Evolutionary conservation across 2,329 filamentous ascomycete genomes (phyloP), one percentile per base, ranked within the genome.

Genomic region (Juglanconis oblonga): DNA sequence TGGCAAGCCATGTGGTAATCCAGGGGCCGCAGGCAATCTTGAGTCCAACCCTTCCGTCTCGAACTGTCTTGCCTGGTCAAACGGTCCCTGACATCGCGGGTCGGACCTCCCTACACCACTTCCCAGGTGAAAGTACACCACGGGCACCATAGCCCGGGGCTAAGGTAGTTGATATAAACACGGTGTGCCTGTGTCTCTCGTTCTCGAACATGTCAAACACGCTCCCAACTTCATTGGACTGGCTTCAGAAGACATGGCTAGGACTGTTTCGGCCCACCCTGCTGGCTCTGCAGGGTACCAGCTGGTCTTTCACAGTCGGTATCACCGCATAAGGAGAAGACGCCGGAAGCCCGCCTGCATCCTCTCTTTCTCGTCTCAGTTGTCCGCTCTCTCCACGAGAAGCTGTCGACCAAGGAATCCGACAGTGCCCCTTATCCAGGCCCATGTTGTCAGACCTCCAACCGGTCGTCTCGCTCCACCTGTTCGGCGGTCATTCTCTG

Each of bases 261-360:
- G 52, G 52, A 53, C 48, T 52, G 50, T 50, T 29, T 54, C 38
- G 33, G 38, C 17, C 45, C n/a, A 29, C 17, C n/a, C 45, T 53
- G 44, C 52, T 59, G 47, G 33, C 45, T 52, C 40, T 55, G 48
- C 33, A 24, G 31, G 38, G 40, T 44, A n/a, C 38, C 52, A 55
- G 31, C 44, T 58, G 44, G 33, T 48, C n/a, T 24, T 31, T 55
- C n/a, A 24, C 24, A 24, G 35, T 42, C 50, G 45, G 61, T 58
- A 48, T 50, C 58, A 63, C 55, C n/a, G 51, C 61, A 52, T 55
- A 33, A 56, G 58, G 52, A 52, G 38, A 60, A 10, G 51, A 55
- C 50, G 61, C 58, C 55, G 55, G 61, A 45, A 55, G 61, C 61
- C 57, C 40, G 47, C 45, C 55, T 60, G 58, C 58, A 58, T 58